A percentile compares a stretch with the other conserved stretches of the same genome.
Conservation (phyloP, 2,329 filamentous ascomycete species). For the Diatrype stigma region DNA sequence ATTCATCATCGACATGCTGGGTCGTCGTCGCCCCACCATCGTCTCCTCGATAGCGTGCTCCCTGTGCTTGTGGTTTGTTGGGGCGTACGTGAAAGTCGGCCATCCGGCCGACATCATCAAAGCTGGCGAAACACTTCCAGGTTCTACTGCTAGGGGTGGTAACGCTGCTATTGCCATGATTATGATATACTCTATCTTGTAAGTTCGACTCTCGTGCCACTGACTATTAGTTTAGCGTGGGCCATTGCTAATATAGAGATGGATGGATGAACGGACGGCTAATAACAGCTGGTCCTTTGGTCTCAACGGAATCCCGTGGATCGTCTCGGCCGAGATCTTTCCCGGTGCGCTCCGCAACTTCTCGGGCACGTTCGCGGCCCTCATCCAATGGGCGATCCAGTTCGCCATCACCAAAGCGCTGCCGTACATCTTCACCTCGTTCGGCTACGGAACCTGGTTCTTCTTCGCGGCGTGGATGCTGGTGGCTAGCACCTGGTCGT, state of each 20-base stretch:
- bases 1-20: slow-evolving; percentile 36
- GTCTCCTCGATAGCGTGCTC: slow-evolving; percentile 45
- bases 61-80: slow-evolving; percentile 47
- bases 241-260: too few species aligned
- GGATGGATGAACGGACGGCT: too few species aligned
- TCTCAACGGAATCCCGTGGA: slow-evolving; percentile 43
- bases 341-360: slow-evolving; percentile 38
- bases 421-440: slow-evolving; percentile 39
- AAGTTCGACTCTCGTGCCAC: too few species aligned
- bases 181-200: slow-evolving; percentile 52
- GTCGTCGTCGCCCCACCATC: slow-evolving; percentile 38
- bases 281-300: slow-evolving; percentile 37
- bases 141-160: slow-evolving; percentile 41
- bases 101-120: slow-evolving; percentile 43
- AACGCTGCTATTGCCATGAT: slow-evolving; percentile 51
- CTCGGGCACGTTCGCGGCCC: slow-evolving; percentile 37
- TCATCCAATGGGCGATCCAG: slow-evolving; percentile 38
- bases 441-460: slow-evolving; percentile 51
- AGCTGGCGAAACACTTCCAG: slow-evolving; percentile 36
- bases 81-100: slow-evolving; percentile 48
- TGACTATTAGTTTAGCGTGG: too few species aligned
- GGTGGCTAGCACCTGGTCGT: background rate
- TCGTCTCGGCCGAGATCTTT: slow-evolving; percentile 41
- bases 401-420: slow-evolving; percentile 40
- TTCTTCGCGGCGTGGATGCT: slow-evolving; percentile 52